Base-by-base conservation (phyloP, 2,329 filamentous ascomycete species). In the Phoma sp. region DNA sequence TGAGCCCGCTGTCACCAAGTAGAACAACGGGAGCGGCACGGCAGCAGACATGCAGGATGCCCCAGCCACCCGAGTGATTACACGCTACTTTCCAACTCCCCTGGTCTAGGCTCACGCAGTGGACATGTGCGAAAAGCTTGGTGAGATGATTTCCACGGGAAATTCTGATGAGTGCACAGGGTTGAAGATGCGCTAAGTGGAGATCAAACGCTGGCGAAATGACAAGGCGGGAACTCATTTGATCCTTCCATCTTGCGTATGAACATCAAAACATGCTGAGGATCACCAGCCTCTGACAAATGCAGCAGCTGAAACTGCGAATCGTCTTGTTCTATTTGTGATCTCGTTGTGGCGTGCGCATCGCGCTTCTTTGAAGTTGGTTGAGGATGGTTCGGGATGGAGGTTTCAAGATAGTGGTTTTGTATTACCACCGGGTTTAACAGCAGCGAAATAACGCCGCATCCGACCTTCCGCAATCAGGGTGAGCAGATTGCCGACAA, bases 121-220 rank as follows among this genome's bases (percentile, higher is more conserved):
- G 45, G 39, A 46, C 43, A 54, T 48, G 39, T 25, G 34, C 34
- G 43, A 54, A 54, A 49, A 45, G 56, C 61, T 61, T 60, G 57
- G 50, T 56, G 47, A 53, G 54, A 55, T 53, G 51, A 46, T 30
- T 36, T 53, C 52, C 45, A 54, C 47, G 56, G 55, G 43, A 52
- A 52, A 45, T 47, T 55, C 34, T 54, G 60, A 60, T 58, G 48
- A 60, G 57, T 32, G 42, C 30, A 29, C 36, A 51, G 50, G 56
- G 45, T 59, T 20, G 36, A 47, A 52, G 45, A 57, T 39, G 45
- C 64, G 56, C 66, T 67, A 65, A 58, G 51, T 48, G 67, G 37
- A 62, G 62, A 72, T 72, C 68, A 73, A 70, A 73, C 69, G 53
- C 49, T 60, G 55, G 53, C 61, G 69, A 70, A 55, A 71, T 73